Evolutionary conservation across 2,329 filamentous ascomycete genomes (phyloP), one percentile per base, ranked within the genome.

Genomic region (Monosporascus sp.): DNA sequence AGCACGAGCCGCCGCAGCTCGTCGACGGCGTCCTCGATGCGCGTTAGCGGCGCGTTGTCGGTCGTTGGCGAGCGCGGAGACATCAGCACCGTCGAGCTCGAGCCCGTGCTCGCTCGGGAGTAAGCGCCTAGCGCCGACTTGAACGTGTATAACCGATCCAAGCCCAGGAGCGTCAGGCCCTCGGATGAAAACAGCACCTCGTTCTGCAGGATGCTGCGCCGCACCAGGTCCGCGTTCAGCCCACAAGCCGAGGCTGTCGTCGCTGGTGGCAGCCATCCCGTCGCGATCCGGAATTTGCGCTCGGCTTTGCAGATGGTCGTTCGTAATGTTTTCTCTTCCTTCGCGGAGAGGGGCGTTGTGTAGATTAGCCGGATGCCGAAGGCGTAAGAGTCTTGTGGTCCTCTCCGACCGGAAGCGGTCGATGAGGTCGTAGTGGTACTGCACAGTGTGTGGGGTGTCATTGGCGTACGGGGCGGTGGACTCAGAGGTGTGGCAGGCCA

Each of bases 131-230:
- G 73, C 1, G 82, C 80, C 47, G 75, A 74, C 65, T 85, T 85
- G 70, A 88, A 82, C 42, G 80, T 83, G 69, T 85, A 88, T 46
- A 85, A 67, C 48, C 81, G 75, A 65, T 87, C 84, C 11, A 86
- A 74, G 0, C 81, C 76, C 15, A 85, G 65, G 7, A 88, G 69
- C 0, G 77, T 83, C 11, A 88, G 72, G 18, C 82, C 81, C 25
- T 81, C 78, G 2, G 80, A 76, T 2, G 77, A 76, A 72, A 84
- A 86, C 50, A 87, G 72, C 24, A 82, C 68, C 53, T 84, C 80
- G 62, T 85, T 82, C 60, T 87, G 84, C 41, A 70, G 62, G 25
- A 84, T 70, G 27, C 82, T 85, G 52, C 77, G 75, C 51, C 75
- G 73, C 47, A 85, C 72, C 17, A 87, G 71, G 49, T 80, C 75